Evolutionary conservation across 352 stramenopile species (phyloP).

Genomic region (Phytophthora cactorum): DNA sequence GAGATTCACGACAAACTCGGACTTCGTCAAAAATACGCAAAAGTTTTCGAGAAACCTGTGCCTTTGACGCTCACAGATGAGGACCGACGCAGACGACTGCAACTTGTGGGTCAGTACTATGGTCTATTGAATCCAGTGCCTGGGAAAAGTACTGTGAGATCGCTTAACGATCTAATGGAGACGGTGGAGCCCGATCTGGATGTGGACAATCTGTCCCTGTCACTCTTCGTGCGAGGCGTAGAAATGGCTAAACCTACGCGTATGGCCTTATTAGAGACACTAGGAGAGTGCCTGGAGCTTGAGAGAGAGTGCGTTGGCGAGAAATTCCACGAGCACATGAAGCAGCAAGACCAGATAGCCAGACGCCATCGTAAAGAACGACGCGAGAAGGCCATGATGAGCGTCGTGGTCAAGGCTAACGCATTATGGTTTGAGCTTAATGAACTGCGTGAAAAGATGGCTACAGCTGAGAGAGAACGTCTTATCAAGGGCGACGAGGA

Average conservation of each 20-base stretch:
- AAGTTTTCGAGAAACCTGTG: conserved; percentile 56
- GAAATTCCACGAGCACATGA: conserved; percentile 73
- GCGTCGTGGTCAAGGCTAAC: conserved; percentile 40
- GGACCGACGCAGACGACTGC: conserved; percentile 46
- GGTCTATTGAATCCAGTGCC: conserved; percentile 41
- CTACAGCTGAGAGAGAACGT: conserved; percentile 41
- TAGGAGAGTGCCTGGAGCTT: conserved; percentile 63
- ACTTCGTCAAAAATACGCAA: conserved; percentile 56
- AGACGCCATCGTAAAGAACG: conserved; percentile 58
- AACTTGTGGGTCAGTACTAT: conserved; percentile 64
- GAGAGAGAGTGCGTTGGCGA: conserved; percentile 73
- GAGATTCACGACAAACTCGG: conserved; percentile 38
- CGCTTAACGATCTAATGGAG: conserved; percentile 51
- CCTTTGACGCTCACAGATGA: conserved; percentile 46
- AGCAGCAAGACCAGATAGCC: conserved; percentile 65
- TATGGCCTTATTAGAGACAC: conserved; percentile 57
- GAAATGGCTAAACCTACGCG: conserved; percentile 67
- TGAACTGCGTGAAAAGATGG: conserved; percentile 53
- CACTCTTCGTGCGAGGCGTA: conserved; percentile 66
- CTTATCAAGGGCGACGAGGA: conserved; percentile 47
- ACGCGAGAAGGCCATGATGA: conserved; percentile 44
- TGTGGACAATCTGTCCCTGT: conserved; percentile 67
- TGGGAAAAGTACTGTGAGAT: conserved; percentile 2
- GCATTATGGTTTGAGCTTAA: conserved; percentile 60
- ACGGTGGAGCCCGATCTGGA: conserved; percentile 73